phyloP scores from a whole-genome alignment of 1,284 basidiomycete species.

The Pseudozyma sp. region DNA sequence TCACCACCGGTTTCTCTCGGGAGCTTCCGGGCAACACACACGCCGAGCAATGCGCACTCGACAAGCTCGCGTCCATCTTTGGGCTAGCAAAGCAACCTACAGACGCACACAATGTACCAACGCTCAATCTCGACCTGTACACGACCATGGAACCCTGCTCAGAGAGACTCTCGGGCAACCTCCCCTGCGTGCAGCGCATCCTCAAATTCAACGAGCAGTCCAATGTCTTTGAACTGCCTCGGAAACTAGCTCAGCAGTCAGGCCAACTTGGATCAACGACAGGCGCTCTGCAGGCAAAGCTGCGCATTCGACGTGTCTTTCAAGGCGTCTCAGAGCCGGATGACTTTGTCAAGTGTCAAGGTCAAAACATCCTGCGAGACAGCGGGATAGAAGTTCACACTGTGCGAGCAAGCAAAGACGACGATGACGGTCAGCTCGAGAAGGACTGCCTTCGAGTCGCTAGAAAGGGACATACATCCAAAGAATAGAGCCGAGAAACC shows the following conservation, averaged over 20 bases:
- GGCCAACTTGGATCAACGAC: neutral
- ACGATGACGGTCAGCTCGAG: slow-evolving; percentile 34
- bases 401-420: slow-evolving; percentile 68
- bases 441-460: slow-evolving; percentile 59
- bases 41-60: slow-evolving; percentile 92
- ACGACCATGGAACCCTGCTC: slow-evolving; percentile 99
- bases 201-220: slow-evolving; percentile 71
- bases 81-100: neutral
- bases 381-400: slow-evolving; percentile 83
- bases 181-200: slow-evolving; percentile 87
- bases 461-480: slow-evolving; percentile 44
- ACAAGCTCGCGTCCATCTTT: slow-evolving; percentile 74
- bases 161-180: slow-evolving; percentile 84
- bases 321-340: slow-evolving; percentile 92
- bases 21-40: slow-evolving; percentile 94
- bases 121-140: slow-evolving; percentile 78
- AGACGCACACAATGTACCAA: neutral
- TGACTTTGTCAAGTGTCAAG: slow-evolving; percentile 94
- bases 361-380: slow-evolving; percentile 79
- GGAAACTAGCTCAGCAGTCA: neutral
- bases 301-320: slow-evolving; percentile 79
- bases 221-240: slow-evolving; percentile 17
- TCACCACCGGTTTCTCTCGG: slow-evolving; percentile 88
- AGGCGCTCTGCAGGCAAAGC: neutral
- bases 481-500: neutral